Base-by-base conservation (phyloP, 768 basidiomycete genomes). In the Lyophyllum semitale region DNA sequence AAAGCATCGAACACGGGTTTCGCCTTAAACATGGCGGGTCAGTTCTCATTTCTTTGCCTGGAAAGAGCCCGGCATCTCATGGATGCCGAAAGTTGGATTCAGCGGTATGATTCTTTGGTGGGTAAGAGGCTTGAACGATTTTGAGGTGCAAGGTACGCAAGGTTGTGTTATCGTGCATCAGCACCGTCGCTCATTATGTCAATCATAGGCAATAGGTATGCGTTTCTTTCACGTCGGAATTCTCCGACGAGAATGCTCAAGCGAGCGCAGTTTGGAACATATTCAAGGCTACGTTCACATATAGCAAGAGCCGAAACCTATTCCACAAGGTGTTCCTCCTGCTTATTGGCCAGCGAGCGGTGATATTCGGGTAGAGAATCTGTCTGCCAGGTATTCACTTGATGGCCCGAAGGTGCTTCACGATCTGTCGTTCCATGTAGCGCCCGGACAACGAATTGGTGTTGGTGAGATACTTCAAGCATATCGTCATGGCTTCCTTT, bases 321-420 rank as follows among this genome's bases (percentile, higher is more conserved):
- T 72, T 0, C 54, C 67, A n/a, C 53, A 63, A 11, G 78, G 80
- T 38, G 67, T 71, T 33, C 86, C 86, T 3, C 85, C 87, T 2
- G 85, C 86, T 0, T 77, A 84, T 55, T 89, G 87, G 87, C 86
- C 87, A 0, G 71, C 80, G 9, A 81, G 79, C 15, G 87, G 87
- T 11, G 71, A 77, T 25, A 71, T 88, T 32, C 66, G 71, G 6
- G 79, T 82, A 3, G 79, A 84, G 51, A 78, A 80, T 17, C 66
- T 87, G 3, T 79, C 77, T 11, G 85, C 85, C 20, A 70, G 73
- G 32, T 87, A 87, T 66, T 80, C 83, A 74, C 79, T 59, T 64
- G 72, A 63, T 46, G 73, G 75, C 23, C 85, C 84, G 1, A 66
- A 74, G n/a, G 84, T 89, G 0, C 72, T 90, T 11, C 73, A 82